Base-by-base conservation (phyloP, 352 stramenopile genomes). In the Pythium aquatile region DNA sequence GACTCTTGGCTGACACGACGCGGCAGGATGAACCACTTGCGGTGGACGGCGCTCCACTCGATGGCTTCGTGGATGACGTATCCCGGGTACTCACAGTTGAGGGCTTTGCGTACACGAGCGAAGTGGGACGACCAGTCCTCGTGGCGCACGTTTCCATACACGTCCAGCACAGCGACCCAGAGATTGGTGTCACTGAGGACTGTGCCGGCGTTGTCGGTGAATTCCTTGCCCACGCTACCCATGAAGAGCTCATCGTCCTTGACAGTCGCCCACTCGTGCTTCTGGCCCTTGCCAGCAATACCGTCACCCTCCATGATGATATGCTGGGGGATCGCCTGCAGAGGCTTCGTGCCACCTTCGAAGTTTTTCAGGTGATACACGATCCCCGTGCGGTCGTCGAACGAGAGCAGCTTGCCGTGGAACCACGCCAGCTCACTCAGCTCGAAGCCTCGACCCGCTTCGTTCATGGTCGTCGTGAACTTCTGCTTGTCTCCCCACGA, bases 31-130 rank as follows among this genome's bases (percentile, higher is more conserved):
- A 99, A 97, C 98, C 98, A 99, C 69, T 98, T 97, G 26, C 94
- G 88, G 59, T 96, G 84, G 55, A 97, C 70, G 28, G 83, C 69
- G 58, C 90, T 98, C 97, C 97, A 99, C 57, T 98, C 85, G 61
- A 98, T 98, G 17, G 97, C 97, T 75, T 99, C 98, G 77, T 99
- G 97, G 39, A 99, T 97, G 28, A 99, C 86, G 68, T 99, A 98
- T 9, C 92, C 93, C 35, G 92, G 97, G 75, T 88, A 92, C 33
- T 87, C 79, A 32, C 88, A 95, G 28, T 85, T 90, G 8, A 99
- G 74, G 26, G 85, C 91, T n/a, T 87, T 81, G 26, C 97, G 91
- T 20, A 99, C 86, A 68, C 90, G 91, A 28, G 91, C 88, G 73
- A 98, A 99, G 58, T 97, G 85, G 24, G 79, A 64, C 3, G 88